These are phyloP conservation scores for Verticillium nubilum DNA, from an alignment of 2,329 filamentous ascomycete genomes.

Conservation along the genomic window DNA sequence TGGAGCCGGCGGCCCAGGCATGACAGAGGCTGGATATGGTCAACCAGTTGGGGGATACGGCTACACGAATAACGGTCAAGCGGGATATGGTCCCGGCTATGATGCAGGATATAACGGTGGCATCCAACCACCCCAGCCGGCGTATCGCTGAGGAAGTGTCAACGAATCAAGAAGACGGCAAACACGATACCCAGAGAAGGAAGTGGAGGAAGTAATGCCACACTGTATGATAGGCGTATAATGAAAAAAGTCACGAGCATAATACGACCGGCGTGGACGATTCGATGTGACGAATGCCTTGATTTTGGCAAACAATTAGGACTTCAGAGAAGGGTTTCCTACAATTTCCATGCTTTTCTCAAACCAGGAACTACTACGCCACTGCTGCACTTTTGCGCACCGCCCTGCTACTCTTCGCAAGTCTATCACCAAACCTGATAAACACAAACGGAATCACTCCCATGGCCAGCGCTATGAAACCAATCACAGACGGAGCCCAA, in stretches of 20 bases:
- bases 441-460: constrained; percentile 46
- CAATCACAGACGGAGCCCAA: constrained; percentile 45
- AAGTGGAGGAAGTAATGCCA: not conserved
- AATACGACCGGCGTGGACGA: too few species aligned
- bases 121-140: not conserved
- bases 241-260: too few species aligned
- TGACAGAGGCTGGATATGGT: not conserved
- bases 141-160: not conserved
- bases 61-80: not conserved
- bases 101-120: not conserved
- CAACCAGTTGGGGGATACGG: not conserved
- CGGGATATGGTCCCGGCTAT: not conserved
- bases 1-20: not conserved
- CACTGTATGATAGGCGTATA: not conserved
- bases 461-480: constrained; percentile 44
- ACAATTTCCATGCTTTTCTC: too few species aligned
- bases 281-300: not conserved
- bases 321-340: too few species aligned
- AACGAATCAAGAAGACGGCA: not conserved
- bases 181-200: not conserved
- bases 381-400: not conserved
- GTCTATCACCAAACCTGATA: constrained; percentile 43
- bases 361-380: too few species aligned
- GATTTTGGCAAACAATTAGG: too few species aligned
- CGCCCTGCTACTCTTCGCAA: not conserved